These are phyloP conservation scores for Talaromyces proteolyticus DNA, from an alignment of 495 filamentous ascomycete genomes.

Conservation along the genomic window DNA sequence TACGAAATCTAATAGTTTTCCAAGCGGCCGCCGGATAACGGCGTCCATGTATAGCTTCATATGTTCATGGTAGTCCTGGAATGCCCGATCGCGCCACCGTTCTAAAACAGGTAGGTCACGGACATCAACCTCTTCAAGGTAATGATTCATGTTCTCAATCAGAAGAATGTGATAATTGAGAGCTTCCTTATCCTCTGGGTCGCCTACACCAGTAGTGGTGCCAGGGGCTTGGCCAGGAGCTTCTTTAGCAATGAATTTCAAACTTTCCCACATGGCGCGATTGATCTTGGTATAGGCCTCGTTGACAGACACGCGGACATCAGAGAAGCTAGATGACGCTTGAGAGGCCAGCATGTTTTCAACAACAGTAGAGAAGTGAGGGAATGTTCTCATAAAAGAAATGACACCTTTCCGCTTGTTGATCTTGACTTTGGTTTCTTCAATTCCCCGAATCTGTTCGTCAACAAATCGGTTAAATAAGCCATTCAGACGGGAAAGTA, in stretches of 20 bases:
- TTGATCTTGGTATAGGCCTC: constrained; percentile 84
- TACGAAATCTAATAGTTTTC: constrained; percentile 83
- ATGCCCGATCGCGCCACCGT: constrained; percentile 72
- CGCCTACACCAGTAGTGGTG: constrained; percentile 49
- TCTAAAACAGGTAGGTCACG: constrained; percentile 66
- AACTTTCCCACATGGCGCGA: constrained; percentile 92
- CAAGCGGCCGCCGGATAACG: constrained; percentile 82
- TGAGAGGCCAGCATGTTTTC: constrained; percentile 70
- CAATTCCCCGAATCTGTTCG: constrained; percentile 89
- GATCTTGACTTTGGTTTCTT: constrained; percentile 98
- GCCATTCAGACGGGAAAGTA: constrained; percentile 67
- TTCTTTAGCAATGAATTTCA: constrained; percentile 94
- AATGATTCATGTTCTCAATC: constrained; percentile 99
- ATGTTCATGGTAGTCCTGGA: constrained; percentile 78
- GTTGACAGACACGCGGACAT: constrained; percentile 72
- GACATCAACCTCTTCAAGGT: constrained; percentile 84
- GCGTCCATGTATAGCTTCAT: constrained; percentile 79
- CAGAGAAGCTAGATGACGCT: constrained; percentile 46
- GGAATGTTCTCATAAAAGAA: constrained; percentile 88
- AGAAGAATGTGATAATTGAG: constrained; percentile 95
- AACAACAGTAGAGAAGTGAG: constrained; percentile 69
- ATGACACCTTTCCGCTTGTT: constrained; percentile 98
- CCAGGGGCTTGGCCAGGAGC: constrained; percentile 56
- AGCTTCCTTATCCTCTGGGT: constrained; percentile 88
- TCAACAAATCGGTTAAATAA: constrained; percentile 88